phyloP scores from a whole-genome alignment of 106 monocot genomes.

The Apostasia shenzhenica region DNA sequence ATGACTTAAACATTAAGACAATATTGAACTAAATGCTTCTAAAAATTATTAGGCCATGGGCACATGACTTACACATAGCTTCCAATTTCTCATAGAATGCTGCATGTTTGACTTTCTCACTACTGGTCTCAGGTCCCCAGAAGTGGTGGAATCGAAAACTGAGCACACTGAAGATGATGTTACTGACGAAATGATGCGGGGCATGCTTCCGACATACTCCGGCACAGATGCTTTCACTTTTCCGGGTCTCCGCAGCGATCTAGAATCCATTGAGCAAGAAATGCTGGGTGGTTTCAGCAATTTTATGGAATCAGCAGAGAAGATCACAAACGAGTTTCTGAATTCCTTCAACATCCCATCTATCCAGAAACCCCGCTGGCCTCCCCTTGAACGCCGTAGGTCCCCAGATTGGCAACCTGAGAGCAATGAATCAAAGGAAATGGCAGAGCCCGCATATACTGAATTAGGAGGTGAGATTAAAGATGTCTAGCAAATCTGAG shows the following conservation, averaged over 20 bases:
- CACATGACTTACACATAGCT: too few species aligned
- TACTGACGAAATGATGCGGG: conserved; percentile 33
- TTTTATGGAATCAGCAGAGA: conserved; percentile 52
- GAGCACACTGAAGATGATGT: conserved; percentile 84
- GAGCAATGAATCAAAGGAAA: not conserved
- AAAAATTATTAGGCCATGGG: too few species aligned
- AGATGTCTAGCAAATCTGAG: conserved; percentile 29
- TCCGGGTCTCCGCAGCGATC: conserved; percentile 51
- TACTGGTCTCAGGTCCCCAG: conserved; percentile 41
- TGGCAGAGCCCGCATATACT: conserved; percentile 16
- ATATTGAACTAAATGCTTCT: too few species aligned
- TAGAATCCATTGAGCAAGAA: conserved; percentile 51
- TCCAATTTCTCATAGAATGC: too few species aligned
- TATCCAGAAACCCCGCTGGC: conserved; percentile 1
- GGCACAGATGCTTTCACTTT: conserved; percentile 24
- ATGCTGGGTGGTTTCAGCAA: conserved; percentile 30
- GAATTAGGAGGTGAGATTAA: conserved; percentile 32
- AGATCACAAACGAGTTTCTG: conserved; percentile 46
- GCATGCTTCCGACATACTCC: conserved; percentile 4
- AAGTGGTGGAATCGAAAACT: conserved; percentile 72
- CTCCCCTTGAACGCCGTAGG: conserved; percentile 6
- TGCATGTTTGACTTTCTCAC: too few species aligned
- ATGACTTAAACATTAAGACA: too few species aligned
- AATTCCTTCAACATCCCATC: conserved; percentile 24
- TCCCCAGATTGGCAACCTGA: conserved; percentile 7